Evolutionary conservation across 345 rosid species (phyloP).

Genomic region (Cardamine chenopodiifolia): DNA sequence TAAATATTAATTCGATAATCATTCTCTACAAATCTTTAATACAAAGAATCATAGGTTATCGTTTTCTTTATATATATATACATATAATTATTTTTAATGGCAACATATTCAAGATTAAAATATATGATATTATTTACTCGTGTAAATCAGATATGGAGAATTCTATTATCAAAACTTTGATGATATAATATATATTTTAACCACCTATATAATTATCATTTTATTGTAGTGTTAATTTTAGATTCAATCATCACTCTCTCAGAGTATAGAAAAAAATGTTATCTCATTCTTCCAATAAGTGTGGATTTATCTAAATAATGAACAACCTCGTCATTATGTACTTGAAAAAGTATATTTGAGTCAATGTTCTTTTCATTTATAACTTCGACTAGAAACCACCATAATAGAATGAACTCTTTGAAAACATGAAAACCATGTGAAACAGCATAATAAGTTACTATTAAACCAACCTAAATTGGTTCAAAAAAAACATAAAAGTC

Average conservation of each 20-base stretch:
- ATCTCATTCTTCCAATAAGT: background rate
- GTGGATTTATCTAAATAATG: constrained; percentile 6
- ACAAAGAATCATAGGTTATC: background rate
- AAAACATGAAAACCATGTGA: constrained; percentile 31
- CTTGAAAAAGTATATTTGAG: background rate
- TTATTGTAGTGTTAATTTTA: background rate
- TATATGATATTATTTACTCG: background rate
- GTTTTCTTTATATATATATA: background rate
- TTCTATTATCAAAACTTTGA: background rate
- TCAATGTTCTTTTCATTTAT: constrained; percentile 7
- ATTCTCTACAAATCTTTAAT: too few species aligned
- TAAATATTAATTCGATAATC: too few species aligned
- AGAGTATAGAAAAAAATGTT: background rate
- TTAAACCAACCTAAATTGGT: constrained; percentile 16
- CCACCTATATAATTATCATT: background rate
- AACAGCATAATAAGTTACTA: constrained; percentile 18
- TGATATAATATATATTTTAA: background rate
- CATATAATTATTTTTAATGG: background rate
- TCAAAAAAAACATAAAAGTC: constrained; percentile 25
- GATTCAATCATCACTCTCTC: background rate
- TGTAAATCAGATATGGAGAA: background rate
- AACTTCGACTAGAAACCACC: constrained; percentile 16
- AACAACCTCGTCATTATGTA: constrained; percentile 3
- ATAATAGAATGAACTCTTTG: constrained; percentile 8
- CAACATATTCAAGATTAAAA: background rate